These are phyloP conservation scores for Phellopilus nigrolimitatus DNA, from an alignment of 1,284 basidiomycete species.

Conservation along the genomic window DNA sequence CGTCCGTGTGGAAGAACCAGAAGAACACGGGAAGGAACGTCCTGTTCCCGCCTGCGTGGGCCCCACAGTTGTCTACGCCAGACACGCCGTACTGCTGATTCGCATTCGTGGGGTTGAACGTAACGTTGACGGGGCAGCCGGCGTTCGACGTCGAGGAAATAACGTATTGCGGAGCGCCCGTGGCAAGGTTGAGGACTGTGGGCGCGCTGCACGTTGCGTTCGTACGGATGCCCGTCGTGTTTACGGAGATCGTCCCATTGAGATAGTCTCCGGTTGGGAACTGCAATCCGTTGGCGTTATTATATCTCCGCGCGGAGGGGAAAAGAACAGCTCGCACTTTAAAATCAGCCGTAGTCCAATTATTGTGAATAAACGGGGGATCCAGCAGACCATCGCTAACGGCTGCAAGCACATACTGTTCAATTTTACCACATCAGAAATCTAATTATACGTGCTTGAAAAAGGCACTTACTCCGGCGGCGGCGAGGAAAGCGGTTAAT, in stretches of 20 bases:
- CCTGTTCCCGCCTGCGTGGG: slow-evolving; percentile 28
- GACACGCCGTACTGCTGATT: slow-evolving; percentile 45
- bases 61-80: slow-evolving; percentile 35
- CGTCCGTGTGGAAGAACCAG: slow-evolving; percentile 44
- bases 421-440: slow-evolving; percentile 32
- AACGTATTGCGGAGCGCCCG: slow-evolving; percentile 26
- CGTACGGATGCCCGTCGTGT: slow-evolving; percentile 50
- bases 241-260: slow-evolving; percentile 48
- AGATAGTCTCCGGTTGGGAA: slow-evolving; percentile 37
- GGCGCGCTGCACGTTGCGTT: slow-evolving; percentile 43
- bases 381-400: slow-evolving; percentile 44
- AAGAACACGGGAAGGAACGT: slow-evolving; percentile 56
- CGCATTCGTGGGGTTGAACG: slow-evolving; percentile 37
- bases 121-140: slow-evolving; percentile 38
- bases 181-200: slow-evolving; percentile 24
- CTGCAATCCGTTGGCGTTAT: slow-evolving; percentile 20
- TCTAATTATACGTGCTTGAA: slow-evolving; percentile 25
- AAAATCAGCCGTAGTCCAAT: slow-evolving; percentile 50
- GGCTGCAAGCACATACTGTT: slow-evolving; percentile 25
- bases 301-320: neutral
- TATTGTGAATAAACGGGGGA: slow-evolving; percentile 45
- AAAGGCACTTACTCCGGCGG: slow-evolving; percentile 46
- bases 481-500: slow-evolving; percentile 50
- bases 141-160: slow-evolving; percentile 38
- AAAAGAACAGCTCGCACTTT: slow-evolving; percentile 30